These are phyloP conservation scores for Paraconiothyrium brasiliense DNA, from an alignment of 2,329 filamentous ascomycete genomes.

Conservation along the genomic window DNA sequence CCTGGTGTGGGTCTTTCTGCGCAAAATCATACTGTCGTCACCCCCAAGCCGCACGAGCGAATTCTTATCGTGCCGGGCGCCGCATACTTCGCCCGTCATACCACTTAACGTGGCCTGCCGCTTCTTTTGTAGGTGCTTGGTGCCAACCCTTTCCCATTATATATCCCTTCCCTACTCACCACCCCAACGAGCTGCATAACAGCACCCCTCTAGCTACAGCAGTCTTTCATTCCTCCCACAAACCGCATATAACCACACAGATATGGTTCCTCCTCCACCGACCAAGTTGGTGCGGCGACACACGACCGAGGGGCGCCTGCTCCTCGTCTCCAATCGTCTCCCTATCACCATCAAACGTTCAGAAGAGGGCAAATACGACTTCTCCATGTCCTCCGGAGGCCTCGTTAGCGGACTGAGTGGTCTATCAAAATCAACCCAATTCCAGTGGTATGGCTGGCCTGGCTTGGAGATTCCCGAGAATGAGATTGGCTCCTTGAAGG, in stretches of 20 bases:
- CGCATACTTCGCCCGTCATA: neutral
- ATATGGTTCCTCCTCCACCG: slow-evolving; percentile 45
- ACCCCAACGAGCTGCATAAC: slow-evolving; percentile 9
- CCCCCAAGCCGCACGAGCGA: slow-evolving; percentile 23
- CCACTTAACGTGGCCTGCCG: slow-evolving; percentile 13
- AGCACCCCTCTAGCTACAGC: slow-evolving; percentile 15
- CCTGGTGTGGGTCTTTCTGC: slow-evolving; percentile 18
- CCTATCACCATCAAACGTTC: slow-evolving; percentile 96
- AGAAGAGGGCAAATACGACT: slow-evolving; percentile 89
- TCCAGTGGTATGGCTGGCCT: slow-evolving; percentile 99
- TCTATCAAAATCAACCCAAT: slow-evolving; percentile 88
- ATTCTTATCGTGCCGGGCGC: slow-evolving; percentile 7
- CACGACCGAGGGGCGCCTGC: slow-evolving; percentile 62
- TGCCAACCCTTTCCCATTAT: neutral
- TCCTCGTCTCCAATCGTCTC: slow-evolving; percentile 92
- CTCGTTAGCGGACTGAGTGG: slow-evolving; percentile 94
- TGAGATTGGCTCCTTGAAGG: slow-evolving; percentile 77
- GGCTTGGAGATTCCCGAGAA: slow-evolving; percentile 89
- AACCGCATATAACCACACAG: slow-evolving; percentile 12
- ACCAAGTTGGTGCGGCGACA: slow-evolving; percentile 39
- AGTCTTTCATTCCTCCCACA: slow-evolving; percentile 14
- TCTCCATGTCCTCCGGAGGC: slow-evolving; percentile 96
- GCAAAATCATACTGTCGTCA: slow-evolving; percentile 47
- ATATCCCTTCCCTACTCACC: slow-evolving; percentile 5
- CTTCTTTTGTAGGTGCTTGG: slow-evolving; percentile 2